Evolutionary conservation across 192 early-diverging fungal genomes (phyloP), one percentile per base, ranked within the genome.

Genomic region (Umbelopsis sp.): DNA sequence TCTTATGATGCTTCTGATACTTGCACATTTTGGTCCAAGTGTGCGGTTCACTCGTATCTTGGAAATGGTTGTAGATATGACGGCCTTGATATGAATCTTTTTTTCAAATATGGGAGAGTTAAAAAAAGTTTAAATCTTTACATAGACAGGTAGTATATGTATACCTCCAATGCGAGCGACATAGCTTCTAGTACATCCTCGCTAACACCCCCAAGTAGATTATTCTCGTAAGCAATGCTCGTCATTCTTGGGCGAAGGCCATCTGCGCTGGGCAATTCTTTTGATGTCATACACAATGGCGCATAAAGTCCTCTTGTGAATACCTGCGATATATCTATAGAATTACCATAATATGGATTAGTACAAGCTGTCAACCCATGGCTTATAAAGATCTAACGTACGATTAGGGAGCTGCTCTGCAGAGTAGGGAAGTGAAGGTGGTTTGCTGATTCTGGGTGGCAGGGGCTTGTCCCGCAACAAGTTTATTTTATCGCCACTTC

Each of bases 241-340:
- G 86, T 85, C 89, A 92, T 88, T 22, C 91, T 82, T 23, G 88
- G 81, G 65, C 81, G 78, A 48, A 92, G 78, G 18, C 89, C 80
- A 13, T 90, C 87, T 33, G 86, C 82, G 74, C 83, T 81, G 16
- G 91, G 91, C 18, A 88, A 80, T 23, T 88, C 84, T 64, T 89
- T 91, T 12, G 87, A 82, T 70, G 90, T 88, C 66, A 75, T 84
- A 58, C 89, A 90, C 25, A 92, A 79, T 9, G 91, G 87, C 11
- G 88, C 87, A 48, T 87, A 82, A 16, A 89, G 80, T 9, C 91
- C 91, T 74, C 86, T 84, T 68, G 89, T 86, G 74, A 88, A 89
- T 55, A 90, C 89, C 69, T 51, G 66, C 21, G 65, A 66, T 41
- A 76, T 76, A 25, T 72, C 78, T 79, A 68, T 41, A 0, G 5